Percentiles rank a stretch among this genome's conserved stretches.
These are phyloP conservation scores for Sphagnurus paluster DNA, from an alignment of 1,284 basidiomycete genomes.

Conservation along the genomic window DNA sequence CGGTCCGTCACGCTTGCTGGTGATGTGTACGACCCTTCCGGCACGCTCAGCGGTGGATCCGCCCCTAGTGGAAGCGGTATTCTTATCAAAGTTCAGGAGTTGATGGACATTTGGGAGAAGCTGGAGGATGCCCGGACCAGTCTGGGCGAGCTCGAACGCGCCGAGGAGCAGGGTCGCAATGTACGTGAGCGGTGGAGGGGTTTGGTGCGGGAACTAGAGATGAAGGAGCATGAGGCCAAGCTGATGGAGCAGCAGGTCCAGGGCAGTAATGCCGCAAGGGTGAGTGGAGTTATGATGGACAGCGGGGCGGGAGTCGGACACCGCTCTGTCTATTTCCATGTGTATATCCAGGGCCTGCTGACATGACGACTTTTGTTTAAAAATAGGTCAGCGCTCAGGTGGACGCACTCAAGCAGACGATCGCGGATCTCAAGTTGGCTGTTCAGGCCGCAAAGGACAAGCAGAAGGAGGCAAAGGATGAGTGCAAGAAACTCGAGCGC, in stretches of 20 bases:
- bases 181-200: slow-evolving; percentile 72
- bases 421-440: slow-evolving; percentile 67
- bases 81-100: slow-evolving; percentile 85
- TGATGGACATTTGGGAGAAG: slow-evolving; percentile 58
- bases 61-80: slow-evolving; percentile 78
- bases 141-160: slow-evolving; percentile 58
- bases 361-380: neutral
- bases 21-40: slow-evolving; percentile 96
- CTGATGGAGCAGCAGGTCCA: slow-evolving; percentile 86
- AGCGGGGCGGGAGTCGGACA: too few species aligned
- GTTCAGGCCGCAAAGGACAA: slow-evolving; percentile 73
- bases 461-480: slow-evolving; percentile 74
- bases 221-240: slow-evolving; percentile 86
- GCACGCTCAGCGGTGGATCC: slow-evolving; percentile 91
- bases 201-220: slow-evolving; percentile 74
- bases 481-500: slow-evolving; percentile 86
- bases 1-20: slow-evolving; percentile 93
- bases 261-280: slow-evolving; percentile 87
- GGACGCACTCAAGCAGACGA: slow-evolving; percentile 66
- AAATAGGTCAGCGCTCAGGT: slow-evolving; percentile 81
- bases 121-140: slow-evolving; percentile 54
- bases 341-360: too few species aligned
- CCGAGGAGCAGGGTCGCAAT: slow-evolving; percentile 55
- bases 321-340: too few species aligned
- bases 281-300: too few species aligned